A percentile compares a stretch with the other conserved stretches of the same genome.
These are phyloP conservation scores for Leccinum subgranulosum DNA, from an alignment of 768 basidiomycete genomes.

Conservation along the genomic window DNA sequence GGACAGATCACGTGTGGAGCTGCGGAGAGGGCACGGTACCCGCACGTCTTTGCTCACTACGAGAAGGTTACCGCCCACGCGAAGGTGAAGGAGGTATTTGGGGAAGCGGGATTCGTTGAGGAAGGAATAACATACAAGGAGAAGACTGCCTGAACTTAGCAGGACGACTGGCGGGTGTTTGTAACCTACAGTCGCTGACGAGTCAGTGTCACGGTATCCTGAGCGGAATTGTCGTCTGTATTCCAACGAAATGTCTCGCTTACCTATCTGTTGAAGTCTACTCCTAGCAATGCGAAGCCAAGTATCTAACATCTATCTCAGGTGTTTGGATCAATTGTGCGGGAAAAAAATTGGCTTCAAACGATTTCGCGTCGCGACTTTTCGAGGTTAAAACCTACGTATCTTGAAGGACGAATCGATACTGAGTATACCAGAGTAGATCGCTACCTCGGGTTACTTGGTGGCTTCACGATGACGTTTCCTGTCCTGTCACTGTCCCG, in stretches of 20 bases:
- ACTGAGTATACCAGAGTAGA: too few relatives aligned
- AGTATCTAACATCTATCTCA: too few relatives aligned
- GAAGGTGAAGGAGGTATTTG: slow-evolving; percentile 18
- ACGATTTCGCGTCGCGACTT: background rate
- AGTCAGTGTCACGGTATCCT: too few relatives aligned
- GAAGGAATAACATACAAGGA: slow-evolving; percentile 10
- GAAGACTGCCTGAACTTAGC: slow-evolving; percentile 2
- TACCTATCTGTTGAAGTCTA: too few relatives aligned
- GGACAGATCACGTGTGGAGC: slow-evolving; percentile 24
- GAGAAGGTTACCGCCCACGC: slow-evolving; percentile 19
- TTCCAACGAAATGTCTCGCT: background rate
- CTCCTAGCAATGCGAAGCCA: too few relatives aligned
- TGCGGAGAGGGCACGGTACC: slow-evolving; percentile 25
- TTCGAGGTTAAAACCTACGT: background rate
- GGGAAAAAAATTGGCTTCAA: background rate
- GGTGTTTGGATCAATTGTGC: too few relatives aligned
- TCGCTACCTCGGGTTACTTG: too few relatives aligned
- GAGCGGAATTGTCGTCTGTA: background rate
- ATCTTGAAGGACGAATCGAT: background rate
- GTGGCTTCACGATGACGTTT: too few relatives aligned
- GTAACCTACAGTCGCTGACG: too few relatives aligned
- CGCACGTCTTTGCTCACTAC: slow-evolving; percentile 25
- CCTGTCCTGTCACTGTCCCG: too few relatives aligned
- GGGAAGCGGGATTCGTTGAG: slow-evolving; percentile 18
- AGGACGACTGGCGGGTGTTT: too few relatives aligned